Evolutionary conservation across 139 green algal genomes (phyloP), one percentile per base, ranked within the genome.

Genomic region (Zygnema circumcarinatum): DNA sequence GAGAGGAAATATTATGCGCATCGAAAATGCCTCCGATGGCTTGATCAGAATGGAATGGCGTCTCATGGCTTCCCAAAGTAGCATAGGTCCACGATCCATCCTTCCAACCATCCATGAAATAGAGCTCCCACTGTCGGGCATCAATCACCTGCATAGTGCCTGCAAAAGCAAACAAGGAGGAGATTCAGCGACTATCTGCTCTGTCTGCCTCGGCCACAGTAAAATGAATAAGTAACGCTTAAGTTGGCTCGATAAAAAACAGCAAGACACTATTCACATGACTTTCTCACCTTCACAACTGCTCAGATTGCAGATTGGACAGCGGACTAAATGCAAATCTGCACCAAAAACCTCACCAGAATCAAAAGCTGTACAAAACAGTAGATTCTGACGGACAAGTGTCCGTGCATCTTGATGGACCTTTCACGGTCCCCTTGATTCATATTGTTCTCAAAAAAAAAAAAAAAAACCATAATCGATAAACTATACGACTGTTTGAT

Each of bases 241-340:
- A n/a, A n/a, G n/a, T n/a, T n/a, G n/a, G n/a, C n/a, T n/a, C n/a
- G n/a, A n/a, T n/a, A n/a, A n/a, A n/a, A n/a, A n/a, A n/a, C n/a
- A n/a, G n/a, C n/a, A 72, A 31, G 56, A 29, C 56, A 72, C 25
- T 72, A 31, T 25, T 25, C 56, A 72, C 25, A 72, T 72, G 56
- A 36, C 11, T 7, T 38, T 38, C 40, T 74, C 68, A 73, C 76
- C 76, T 79, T 84, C 76, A 75, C 76, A 84, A 33, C 35, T 22
- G 36, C 35, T 69, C 20, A 84, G 21, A 62, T 76, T 84, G 76
- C 76, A 84, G 68, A 84, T 36, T 41, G 76, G 76, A 73, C 76
- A 84, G 76, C 76, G 76, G 25, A 84, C 76, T n/a, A 84, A 62
- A 36, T 84, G 76, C 16, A 84, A 36, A 73, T 84, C 76, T 84